Conservation (phyloP, 192 early-diverging fungal species). For the Coemansia sp. region DNA sequence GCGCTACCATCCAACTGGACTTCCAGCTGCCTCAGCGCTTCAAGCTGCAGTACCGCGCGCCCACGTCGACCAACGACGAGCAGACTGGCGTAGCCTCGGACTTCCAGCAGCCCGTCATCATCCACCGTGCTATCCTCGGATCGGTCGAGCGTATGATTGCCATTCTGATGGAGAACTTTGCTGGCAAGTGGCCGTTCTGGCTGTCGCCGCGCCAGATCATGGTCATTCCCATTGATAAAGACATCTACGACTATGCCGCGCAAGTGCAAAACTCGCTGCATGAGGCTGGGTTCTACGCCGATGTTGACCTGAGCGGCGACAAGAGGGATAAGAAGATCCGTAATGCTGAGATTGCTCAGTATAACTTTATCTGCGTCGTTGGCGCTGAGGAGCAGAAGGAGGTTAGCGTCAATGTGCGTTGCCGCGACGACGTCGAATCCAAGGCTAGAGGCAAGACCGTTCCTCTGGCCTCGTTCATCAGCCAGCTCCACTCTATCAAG, state of each 20-base stretch:
- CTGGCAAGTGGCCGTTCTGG: constrained; percentile 99
- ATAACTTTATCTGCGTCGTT: constrained; percentile 97
- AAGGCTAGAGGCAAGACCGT: constrained; percentile 84
- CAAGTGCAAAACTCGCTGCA: constrained; percentile 71
- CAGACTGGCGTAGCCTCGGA: constrained; percentile 21
- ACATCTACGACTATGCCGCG: constrained; percentile 79
- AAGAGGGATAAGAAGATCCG: constrained; percentile 99
- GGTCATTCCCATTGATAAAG: constrained; percentile 84
- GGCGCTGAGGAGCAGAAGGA: constrained; percentile 81
- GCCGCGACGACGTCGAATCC: constrained; percentile 80
- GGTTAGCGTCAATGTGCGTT: constrained; percentile 87
- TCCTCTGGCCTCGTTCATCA: constrained; percentile 70
- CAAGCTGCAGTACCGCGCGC: constrained; percentile 86
- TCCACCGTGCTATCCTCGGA: constrained; percentile 97
- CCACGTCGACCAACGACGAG: constrained; percentile 53
- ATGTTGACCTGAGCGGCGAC: constrained; percentile 82
- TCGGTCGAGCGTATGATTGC: constrained; percentile 96
- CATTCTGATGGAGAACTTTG: constrained; percentile 95
- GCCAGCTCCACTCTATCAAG: constrained; percentile 71
- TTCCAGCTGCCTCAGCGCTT: constrained; percentile 98
- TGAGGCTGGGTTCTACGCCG: constrained; percentile 78
- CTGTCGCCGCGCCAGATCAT: constrained; percentile 92
- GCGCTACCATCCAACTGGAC: constrained; percentile 97
- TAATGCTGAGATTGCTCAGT: constrained; percentile 90
- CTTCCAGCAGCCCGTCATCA: constrained; percentile 91